phyloP scores from a whole-genome alignment of 2,329 filamentous ascomycete species.

The Aspergillus sclerotialis region DNA sequence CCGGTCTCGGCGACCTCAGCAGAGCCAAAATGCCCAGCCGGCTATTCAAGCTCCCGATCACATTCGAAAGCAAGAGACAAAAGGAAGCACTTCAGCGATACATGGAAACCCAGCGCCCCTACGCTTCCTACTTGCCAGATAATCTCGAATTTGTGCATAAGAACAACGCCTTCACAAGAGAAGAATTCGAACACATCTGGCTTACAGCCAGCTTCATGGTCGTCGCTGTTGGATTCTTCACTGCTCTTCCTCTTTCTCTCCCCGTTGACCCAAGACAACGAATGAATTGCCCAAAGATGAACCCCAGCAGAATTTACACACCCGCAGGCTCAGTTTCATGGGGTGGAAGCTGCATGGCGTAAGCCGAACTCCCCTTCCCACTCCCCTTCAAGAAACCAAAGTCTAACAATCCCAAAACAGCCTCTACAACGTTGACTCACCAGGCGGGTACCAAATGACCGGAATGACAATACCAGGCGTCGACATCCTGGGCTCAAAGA shows the following conservation, averaged over 20 bases:
- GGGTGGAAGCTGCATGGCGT: constrained; percentile 49
- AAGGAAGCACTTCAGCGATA: constrained; percentile 53
- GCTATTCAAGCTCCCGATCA: constrained; percentile 39
- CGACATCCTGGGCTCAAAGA: constrained; percentile 48
- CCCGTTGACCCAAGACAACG: constrained; percentile 50
- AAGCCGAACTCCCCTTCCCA: constrained; percentile 3
- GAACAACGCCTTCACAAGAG: constrained; percentile 46
- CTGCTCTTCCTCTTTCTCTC: constrained; percentile 45
- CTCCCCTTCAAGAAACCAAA: neutral
- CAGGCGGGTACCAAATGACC: constrained; percentile 51
- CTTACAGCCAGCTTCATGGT: constrained; percentile 46
- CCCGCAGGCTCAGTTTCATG: constrained; percentile 50
- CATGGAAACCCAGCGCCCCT: constrained; percentile 53
- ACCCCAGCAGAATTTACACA: constrained; percentile 50
- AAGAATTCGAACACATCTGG: constrained; percentile 46
- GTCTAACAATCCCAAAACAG: constrained; percentile 9
- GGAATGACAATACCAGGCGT: constrained; percentile 48
- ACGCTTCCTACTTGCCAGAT: constrained; percentile 57
- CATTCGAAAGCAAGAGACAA: constrained; percentile 32
- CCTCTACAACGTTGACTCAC: constrained; percentile 51
- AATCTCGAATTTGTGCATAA: constrained; percentile 53
- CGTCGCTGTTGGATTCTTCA: constrained; percentile 51
- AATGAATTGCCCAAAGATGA: constrained; percentile 50
- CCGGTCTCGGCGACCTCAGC: constrained; percentile 33
- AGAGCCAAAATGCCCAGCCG: constrained; percentile 37